Evolutionary conservation across 2,329 filamentous ascomycete genomes (phyloP).

Genomic region (Clonostachys chloroleuca): DNA sequence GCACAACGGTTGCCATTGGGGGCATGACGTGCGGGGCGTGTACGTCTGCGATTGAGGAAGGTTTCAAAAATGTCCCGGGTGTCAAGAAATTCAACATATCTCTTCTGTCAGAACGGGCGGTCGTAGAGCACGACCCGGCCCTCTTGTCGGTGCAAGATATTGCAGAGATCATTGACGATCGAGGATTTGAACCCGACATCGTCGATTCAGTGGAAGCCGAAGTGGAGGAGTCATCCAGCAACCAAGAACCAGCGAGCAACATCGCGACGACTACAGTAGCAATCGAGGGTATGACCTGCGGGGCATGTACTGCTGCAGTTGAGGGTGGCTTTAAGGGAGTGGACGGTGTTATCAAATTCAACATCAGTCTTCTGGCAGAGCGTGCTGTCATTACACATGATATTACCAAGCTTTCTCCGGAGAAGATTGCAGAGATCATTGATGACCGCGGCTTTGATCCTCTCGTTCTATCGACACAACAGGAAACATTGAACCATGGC

Average conservation of each 20-base stretch:
- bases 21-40: conserved; percentile 93
- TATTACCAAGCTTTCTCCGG: conserved; percentile 61
- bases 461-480: conserved; percentile 70
- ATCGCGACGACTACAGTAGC: conserved; percentile 75
- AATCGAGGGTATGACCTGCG: conserved; percentile 96
- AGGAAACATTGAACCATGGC: conserved; percentile 50
- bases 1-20: conserved; percentile 73
- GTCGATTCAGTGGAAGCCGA: conserved; percentile 58
- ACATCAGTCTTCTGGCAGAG: conserved; percentile 91
- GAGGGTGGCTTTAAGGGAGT: conserved; percentile 76
- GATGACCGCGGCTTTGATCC: conserved; percentile 90
- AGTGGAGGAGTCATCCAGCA: conserved; percentile 6
- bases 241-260: conserved; percentile 28
- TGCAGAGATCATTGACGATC: conserved; percentile 58
- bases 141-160: conserved; percentile 49
- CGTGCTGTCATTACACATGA: conserved; percentile 87
- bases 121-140: conserved; percentile 71
- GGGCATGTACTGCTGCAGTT: conserved; percentile 89
- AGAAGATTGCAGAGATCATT: conserved; percentile 76
- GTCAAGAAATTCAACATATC: conserved; percentile 78
- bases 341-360: conserved; percentile 81
- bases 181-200: conserved; percentile 77
- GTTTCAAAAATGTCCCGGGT: conserved; percentile 70
- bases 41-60: conserved; percentile 79
- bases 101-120: conserved; percentile 77